Conservation (phyloP, 352 stramenopile genomes). For the Globisporangium megalacanthum region DNA sequence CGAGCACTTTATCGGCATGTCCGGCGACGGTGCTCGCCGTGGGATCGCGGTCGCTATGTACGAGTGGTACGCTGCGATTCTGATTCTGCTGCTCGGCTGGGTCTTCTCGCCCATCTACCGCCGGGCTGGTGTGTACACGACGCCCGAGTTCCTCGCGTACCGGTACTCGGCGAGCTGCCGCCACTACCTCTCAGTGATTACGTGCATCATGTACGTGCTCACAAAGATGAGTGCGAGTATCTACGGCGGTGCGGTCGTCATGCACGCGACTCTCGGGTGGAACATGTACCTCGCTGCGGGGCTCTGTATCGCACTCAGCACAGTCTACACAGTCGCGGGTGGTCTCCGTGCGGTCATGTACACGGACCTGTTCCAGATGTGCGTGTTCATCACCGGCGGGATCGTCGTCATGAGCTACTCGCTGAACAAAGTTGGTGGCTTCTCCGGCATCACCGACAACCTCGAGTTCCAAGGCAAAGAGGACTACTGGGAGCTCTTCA, state of each 20-base stretch:
- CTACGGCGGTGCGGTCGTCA: slow-evolving; percentile 57
- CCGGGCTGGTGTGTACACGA: slow-evolving; percentile 48
- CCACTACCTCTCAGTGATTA: slow-evolving; percentile 57
- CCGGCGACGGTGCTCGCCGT: slow-evolving; percentile 45
- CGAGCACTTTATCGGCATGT: slow-evolving; percentile 70
- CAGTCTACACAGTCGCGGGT: slow-evolving; percentile 54
- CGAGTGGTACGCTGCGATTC: slow-evolving; percentile 53
- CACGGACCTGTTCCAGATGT: slow-evolving; percentile 68
- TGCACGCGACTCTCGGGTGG: slow-evolving; percentile 53
- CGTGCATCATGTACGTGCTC: slow-evolving; percentile 59
- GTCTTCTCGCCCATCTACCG: slow-evolving; percentile 65
- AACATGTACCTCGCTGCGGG: slow-evolving; percentile 51
- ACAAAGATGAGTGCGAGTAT: slow-evolving; percentile 66
- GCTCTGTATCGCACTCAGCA: slow-evolving; percentile 43
- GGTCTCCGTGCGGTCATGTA: slow-evolving; percentile 66
- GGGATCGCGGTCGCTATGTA: slow-evolving; percentile 62
- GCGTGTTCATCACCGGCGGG: slow-evolving; percentile 51
- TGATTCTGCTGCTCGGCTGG: slow-evolving; percentile 53
- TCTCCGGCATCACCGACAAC: slow-evolving; percentile 42
- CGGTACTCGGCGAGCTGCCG: slow-evolving; percentile 39
- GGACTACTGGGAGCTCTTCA: slow-evolving; percentile 51
- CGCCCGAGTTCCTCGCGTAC: slow-evolving; percentile 46
- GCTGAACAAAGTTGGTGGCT: slow-evolving; percentile 49
- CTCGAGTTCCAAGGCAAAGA: slow-evolving; percentile 33
- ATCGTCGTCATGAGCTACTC: slow-evolving; percentile 53